Conservation (phyloP, 306 rosid species). For the Medicago ruthenica region DNA sequence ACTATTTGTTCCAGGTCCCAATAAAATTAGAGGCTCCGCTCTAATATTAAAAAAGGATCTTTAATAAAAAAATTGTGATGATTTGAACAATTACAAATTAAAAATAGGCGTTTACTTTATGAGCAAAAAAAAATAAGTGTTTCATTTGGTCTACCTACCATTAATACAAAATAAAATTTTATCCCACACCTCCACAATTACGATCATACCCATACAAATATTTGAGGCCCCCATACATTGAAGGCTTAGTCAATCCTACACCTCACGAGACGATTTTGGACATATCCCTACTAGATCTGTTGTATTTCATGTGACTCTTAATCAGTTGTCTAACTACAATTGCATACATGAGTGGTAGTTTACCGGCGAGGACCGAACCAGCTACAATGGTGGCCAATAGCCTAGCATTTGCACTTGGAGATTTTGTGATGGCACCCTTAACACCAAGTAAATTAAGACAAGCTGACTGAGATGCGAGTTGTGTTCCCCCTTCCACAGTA, state of each 20-base stretch:
- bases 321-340: conserved; percentile 76
- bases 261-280: conserved; percentile 44
- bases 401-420: conserved; percentile 69
- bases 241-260: not conserved
- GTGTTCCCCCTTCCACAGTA: conserved; percentile 81
- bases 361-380: conserved; percentile 72
- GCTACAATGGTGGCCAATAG: conserved; percentile 63
- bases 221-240: too few relatives aligned
- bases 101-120: too few relatives aligned
- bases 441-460: conserved; percentile 79
- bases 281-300: conserved; percentile 63
- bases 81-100: too few relatives aligned
- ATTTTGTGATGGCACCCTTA: conserved; percentile 65
- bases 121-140: too few relatives aligned
- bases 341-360: conserved; percentile 74
- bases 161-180: too few relatives aligned
- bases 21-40: too few relatives aligned
- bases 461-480: conserved; percentile 76
- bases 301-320: conserved; percentile 84
- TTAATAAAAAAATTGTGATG: too few relatives aligned
- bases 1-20: too few relatives aligned
- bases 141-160: too few relatives aligned
- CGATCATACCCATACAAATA: too few relatives aligned
- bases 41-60: too few relatives aligned
- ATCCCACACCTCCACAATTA: too few relatives aligned